Evolutionary conservation across 225 moss, liverwort and hornwort genomes (phyloP).

Genomic region (Bryum argenteum): DNA sequence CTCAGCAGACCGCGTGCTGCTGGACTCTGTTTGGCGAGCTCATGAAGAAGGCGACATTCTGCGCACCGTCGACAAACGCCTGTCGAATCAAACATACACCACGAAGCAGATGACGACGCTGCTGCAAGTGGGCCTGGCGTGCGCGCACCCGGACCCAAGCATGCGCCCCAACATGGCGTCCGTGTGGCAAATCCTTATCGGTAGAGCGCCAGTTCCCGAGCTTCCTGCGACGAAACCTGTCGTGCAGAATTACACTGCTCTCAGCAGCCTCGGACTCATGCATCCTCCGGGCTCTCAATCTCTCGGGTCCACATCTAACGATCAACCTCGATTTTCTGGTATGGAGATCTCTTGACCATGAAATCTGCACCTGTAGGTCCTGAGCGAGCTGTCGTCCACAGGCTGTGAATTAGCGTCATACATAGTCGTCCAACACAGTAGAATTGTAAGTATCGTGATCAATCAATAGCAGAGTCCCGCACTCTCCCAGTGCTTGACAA

Average conservation of each 20-base stretch:
- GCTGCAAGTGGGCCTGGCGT: conserved; percentile 58
- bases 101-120: conserved; percentile 48
- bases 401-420: conserved; percentile 30
- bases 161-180: conserved; percentile 57
- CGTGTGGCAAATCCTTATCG: conserved; percentile 57
- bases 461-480: conserved; percentile 3
- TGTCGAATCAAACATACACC: conserved; percentile 25
- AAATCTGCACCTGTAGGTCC: not conserved
- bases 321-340: conserved; percentile 18
- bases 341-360: conserved; percentile 5
- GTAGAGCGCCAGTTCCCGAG: conserved; percentile 39
- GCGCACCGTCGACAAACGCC: conserved; percentile 46
- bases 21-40: conserved; percentile 67
- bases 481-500: conserved; percentile 3
- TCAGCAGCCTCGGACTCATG: conserved; percentile 20
- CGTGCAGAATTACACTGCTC: conserved; percentile 37
- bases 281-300: conserved; percentile 14
- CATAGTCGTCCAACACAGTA: conserved; percentile 2
- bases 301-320: not conserved
- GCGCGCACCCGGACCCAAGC: conserved; percentile 63
- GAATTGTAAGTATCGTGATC: conserved; percentile 7
- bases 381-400: conserved; percentile 30
- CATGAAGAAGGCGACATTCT: conserved; percentile 43
- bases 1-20: conserved; percentile 44
- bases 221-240: conserved; percentile 55